A percentile compares a stretch with the other conserved stretches of the same genome.
Evolutionary conservation across 805 yeast species (phyloP).

Genomic region (Schwanniomyces polymorphus): DNA sequence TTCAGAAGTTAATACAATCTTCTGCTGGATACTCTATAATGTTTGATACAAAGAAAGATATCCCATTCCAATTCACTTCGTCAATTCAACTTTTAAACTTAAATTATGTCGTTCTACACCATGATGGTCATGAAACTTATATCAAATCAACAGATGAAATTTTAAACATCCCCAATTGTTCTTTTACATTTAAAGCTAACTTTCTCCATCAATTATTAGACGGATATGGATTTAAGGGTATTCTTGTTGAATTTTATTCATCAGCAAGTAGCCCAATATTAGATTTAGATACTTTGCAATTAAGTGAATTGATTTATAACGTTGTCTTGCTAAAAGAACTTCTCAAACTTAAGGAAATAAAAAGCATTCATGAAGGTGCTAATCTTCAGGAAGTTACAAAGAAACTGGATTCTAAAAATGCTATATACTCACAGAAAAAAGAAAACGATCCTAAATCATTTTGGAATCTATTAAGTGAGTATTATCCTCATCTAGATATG

Average conservation of each 20-base stretch:
- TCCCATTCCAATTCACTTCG: constrained; percentile 32
- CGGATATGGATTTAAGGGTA: constrained; percentile 37
- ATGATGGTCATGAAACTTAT: constrained; percentile 2
- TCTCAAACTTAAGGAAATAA: constrained; percentile 17
- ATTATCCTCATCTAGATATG: constrained; percentile 30
- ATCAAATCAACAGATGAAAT: constrained; percentile 24
- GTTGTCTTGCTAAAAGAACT: constrained; percentile 28
- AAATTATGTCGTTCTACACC: constrained; percentile 14
- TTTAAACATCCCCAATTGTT: constrained; percentile 33
- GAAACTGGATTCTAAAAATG: neutral
- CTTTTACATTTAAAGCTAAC: constrained; percentile 36
- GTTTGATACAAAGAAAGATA: constrained; percentile 28
- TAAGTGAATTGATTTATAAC: constrained; percentile 34
- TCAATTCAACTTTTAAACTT: constrained; percentile 33
- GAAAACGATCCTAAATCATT: constrained; percentile 8
- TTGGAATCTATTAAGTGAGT: constrained; percentile 25
- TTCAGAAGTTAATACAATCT: constrained; percentile 15
- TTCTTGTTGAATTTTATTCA: constrained; percentile 35
- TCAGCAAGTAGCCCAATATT: constrained; percentile 39
- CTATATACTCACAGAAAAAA: neutral
- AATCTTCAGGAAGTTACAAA: neutral
- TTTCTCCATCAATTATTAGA: constrained; percentile 28
- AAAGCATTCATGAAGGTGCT: neutral
- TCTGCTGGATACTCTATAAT: constrained; percentile 42
- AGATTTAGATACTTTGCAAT: constrained; percentile 33